phyloP scores from a whole-genome alignment of 345 rosid species.

The Gynandropsis gynandra region DNA sequence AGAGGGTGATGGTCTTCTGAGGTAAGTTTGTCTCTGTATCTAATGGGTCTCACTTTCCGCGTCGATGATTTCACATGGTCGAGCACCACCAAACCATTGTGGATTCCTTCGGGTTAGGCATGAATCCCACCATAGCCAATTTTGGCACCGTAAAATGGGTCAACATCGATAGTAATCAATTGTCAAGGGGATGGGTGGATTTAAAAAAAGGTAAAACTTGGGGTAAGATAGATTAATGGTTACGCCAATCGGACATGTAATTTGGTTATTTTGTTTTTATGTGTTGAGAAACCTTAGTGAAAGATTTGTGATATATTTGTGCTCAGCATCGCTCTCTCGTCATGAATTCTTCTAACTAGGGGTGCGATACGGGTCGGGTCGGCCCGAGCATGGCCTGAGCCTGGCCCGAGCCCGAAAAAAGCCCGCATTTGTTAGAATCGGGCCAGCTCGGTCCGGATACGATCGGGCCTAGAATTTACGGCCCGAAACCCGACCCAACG shows the following conservation, averaged over 20 bases:
- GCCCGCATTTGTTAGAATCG: too few species aligned
- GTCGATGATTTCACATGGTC: conserved; percentile 35
- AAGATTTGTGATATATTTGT: too few species aligned
- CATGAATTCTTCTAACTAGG: too few species aligned
- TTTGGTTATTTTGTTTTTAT: conserved; percentile 17
- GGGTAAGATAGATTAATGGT: conserved; percentile 1
- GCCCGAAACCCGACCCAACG: too few species aligned
- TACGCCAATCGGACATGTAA: conserved; percentile 5
- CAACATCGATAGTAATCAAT: conserved; percentile 20
- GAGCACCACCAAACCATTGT: conserved; percentile 25
- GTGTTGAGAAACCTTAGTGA: conserved; percentile 1
- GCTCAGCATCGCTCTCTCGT: too few species aligned
- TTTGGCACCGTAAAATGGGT: conserved; percentile 30
- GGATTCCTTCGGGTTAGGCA: conserved; percentile 17
- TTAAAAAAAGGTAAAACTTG: conserved; percentile 16
- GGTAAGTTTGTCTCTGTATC: conserved; percentile 35
- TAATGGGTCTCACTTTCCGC: conserved; percentile 60
- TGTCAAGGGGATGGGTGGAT: conserved; percentile 2
- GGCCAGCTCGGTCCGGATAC: too few species aligned
- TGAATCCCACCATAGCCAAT: conserved; percentile 24
- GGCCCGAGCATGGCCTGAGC: too few species aligned
- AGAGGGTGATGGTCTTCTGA: conserved; percentile 23
- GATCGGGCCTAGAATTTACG: too few species aligned
- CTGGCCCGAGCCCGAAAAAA: too few species aligned
- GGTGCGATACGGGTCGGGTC: too few species aligned